Conservation (phyloP, 1,139 yeast species). For the Diutina neorugosa region DNA sequence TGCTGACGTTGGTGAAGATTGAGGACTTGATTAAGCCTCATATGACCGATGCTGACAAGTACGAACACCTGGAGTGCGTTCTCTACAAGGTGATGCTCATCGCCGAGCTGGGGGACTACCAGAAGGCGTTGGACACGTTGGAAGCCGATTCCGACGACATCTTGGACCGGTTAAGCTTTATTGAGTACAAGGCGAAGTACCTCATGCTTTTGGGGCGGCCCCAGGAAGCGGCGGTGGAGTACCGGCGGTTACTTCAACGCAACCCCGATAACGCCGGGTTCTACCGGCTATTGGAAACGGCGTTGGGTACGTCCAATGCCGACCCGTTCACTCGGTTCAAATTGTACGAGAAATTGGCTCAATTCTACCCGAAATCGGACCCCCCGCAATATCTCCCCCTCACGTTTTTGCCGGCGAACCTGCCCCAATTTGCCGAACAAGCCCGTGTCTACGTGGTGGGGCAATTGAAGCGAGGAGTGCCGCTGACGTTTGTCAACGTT, state of each 20-base stretch:
- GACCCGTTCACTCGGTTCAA: slow-evolving; percentile 29
- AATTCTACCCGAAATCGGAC: slow-evolving; percentile 75
- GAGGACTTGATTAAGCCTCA: slow-evolving; percentile 64
- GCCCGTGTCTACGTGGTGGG: slow-evolving; percentile 41
- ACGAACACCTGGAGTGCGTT: slow-evolving; percentile 71
- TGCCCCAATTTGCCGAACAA: slow-evolving; percentile 29
- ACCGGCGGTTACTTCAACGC: slow-evolving; percentile 63
- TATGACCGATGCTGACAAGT: slow-evolving; percentile 50
- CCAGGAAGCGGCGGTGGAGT: slow-evolving; percentile 57
- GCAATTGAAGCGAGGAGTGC: slow-evolving; percentile 72
- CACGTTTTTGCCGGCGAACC: slow-evolving; percentile 51
- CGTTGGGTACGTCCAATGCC: slow-evolving; percentile 34
- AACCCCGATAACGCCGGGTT: slow-evolving; percentile 73
- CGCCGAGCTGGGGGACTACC: slow-evolving; percentile 49
- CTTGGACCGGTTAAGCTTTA: slow-evolving; percentile 48
- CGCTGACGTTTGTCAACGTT: slow-evolving; percentile 78
- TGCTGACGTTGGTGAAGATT: slow-evolving; percentile 58
- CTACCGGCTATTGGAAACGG: slow-evolving; percentile 52
- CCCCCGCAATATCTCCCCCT: slow-evolving; percentile 72
- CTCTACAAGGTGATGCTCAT: slow-evolving; percentile 63
- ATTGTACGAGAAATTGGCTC: slow-evolving; percentile 51
- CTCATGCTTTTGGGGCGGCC: slow-evolving; percentile 24
- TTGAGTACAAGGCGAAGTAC: slow-evolving; percentile 61
- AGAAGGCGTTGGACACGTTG: slow-evolving; percentile 52
- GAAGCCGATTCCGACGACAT: slow-evolving; percentile 41